Evolutionary conservation across 2,329 filamentous ascomycete genomes (phyloP), one percentile per base, ranked within the genome.

Genomic region (Dactylella cylindrospora): DNA sequence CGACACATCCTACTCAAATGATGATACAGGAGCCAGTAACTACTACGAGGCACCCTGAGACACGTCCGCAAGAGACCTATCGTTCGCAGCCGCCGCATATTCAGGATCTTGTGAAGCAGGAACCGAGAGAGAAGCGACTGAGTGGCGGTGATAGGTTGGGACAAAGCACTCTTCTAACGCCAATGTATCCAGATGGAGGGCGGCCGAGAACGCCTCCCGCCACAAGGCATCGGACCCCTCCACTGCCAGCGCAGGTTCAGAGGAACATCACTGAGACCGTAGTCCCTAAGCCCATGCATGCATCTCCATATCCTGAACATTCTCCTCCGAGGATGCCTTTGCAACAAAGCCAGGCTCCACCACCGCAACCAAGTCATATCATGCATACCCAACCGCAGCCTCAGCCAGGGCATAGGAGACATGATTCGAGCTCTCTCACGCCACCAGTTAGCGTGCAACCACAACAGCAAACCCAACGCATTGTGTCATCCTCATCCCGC

Each of bases 331-430:
- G 59, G 26, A 55, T 57, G 22, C 33, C 45, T 17, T 44, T 59
- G 8, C 52, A 66, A 23, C 55, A 57, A 33, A 20, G 23, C 12
- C 57, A 60, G 12, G 39, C 22, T 6, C 45, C 23, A 15, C 33
- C 31, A 17, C 33, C 44, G 8, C 53, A 57, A 23, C 33, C 43
- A 19, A 32, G 25, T 7, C 46, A 54, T 26, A 31, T 60, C 9
- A 50, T 65, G 23, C 47, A 53, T n/a, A 31, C 47, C 6, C 53
- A 60, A 28, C 53, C 60, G 35, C 59, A 46, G 23, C 46, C 61
- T 10, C 44, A 57, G 10, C n/a, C 41, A 17, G 43, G 49, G 15
- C 59, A 61, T 35, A 55, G 65, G 51, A 32, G 40, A 10, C 65
- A 62, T 10, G 53, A 62, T 25, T 62, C 65, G n/a, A 26, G 29